Evolutionary conservation across 2,329 filamentous ascomycete genomes (phyloP).

Genomic region (Ceratocystis albifundus): DNA sequence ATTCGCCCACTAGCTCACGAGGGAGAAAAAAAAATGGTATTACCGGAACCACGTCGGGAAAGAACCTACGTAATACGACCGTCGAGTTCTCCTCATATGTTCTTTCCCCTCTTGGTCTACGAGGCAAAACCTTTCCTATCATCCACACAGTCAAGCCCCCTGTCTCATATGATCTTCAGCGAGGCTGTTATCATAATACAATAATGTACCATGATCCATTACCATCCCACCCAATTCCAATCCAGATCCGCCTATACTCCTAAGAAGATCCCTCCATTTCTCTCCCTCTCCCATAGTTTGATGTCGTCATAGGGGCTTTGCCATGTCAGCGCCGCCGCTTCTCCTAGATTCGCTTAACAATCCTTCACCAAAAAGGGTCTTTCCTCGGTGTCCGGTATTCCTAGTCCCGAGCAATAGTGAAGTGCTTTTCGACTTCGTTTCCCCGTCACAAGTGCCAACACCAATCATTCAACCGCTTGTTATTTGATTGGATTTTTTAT

Average conservation of each 20-base stretch:
- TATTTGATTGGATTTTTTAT: too few species aligned
- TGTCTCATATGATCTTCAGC: too few species aligned
- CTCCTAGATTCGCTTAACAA: neutral
- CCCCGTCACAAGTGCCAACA: neutral
- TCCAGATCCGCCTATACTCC: neutral
- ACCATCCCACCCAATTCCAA: too few species aligned
- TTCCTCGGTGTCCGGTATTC: neutral
- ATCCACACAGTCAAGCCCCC: too few species aligned
- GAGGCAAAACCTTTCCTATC: too few species aligned
- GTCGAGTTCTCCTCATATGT: too few species aligned
- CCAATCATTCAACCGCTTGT: too few species aligned
- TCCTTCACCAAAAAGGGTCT: conserved; percentile 1
- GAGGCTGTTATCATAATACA: too few species aligned
- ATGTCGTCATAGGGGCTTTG: neutral
- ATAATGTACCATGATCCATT: too few species aligned
- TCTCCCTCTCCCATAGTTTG: neutral
- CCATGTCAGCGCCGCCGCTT: conserved; percentile 5
- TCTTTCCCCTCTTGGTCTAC: too few species aligned
- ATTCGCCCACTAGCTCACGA: neutral
- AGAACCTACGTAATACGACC: neutral
- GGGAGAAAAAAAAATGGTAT: neutral
- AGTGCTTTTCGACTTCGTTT: neutral
- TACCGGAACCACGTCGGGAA: neutral
- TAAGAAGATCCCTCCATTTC: neutral
- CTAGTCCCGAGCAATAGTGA: neutral